Conservation (phyloP, 1,139 yeast genomes). For the Tardiomyces depauwii region DNA sequence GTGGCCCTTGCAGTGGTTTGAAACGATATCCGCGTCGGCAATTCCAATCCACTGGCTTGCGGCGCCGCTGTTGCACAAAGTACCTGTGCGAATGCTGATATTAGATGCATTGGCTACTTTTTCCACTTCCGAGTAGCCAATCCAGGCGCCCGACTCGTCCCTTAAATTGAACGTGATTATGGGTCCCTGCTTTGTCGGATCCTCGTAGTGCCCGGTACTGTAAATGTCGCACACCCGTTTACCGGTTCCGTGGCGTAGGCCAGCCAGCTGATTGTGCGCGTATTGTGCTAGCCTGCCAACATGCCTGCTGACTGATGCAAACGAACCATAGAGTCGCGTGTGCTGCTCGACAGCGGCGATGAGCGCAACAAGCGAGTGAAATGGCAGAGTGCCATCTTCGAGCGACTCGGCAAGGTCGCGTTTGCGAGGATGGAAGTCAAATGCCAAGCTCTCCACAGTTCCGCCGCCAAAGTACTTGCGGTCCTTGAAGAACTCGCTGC, state of each 20-base stretch:
- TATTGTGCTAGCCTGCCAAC: constrained; percentile 18
- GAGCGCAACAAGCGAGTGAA: constrained; percentile 28
- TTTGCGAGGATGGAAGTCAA: constrained; percentile 15
- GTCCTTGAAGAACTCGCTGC: constrained; percentile 13
- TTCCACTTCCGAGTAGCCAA: constrained; percentile 32
- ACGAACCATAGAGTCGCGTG: constrained; percentile 21
- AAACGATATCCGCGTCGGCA: constrained; percentile 19
- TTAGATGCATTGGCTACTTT: constrained; percentile 20
- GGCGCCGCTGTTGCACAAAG: constrained; percentile 33
- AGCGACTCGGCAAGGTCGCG: constrained; percentile 17
- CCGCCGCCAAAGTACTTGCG: constrained; percentile 35
- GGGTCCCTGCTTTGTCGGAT: constrained; percentile 23
- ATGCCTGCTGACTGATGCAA: constrained; percentile 21
- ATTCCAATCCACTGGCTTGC: constrained; percentile 18
- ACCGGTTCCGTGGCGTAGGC: constrained; percentile 17
- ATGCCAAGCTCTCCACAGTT: constrained; percentile 26
- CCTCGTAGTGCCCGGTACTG: constrained; percentile 9
- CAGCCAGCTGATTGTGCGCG: constrained; percentile 14
- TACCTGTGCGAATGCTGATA: constrained; percentile 31
- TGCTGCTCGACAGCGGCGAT: constrained; percentile 26
- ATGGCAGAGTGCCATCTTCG: constrained; percentile 35
- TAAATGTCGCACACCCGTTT: constrained; percentile 17
- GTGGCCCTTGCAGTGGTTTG: constrained; percentile 26
- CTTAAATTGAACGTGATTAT: constrained; percentile 27
- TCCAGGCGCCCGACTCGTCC: constrained; percentile 16